phyloP scores from a whole-genome alignment of 192 early-diverging fungal species.

The Gonapodya prolifera region DNA sequence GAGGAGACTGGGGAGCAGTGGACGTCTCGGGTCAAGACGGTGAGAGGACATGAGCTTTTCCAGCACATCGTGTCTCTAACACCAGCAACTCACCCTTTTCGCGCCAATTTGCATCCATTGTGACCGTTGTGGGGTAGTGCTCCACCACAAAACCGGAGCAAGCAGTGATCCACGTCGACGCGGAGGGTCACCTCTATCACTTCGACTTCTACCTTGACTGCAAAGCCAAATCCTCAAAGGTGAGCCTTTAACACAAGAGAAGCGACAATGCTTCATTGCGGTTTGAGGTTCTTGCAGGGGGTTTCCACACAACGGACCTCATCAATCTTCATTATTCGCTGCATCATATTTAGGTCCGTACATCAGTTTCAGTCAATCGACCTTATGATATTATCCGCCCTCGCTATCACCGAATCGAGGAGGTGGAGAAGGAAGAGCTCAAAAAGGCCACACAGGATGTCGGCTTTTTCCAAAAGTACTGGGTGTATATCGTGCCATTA shows the following conservation, averaged over 20 bases:
- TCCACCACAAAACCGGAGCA: not conserved
- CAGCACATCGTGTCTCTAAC: not conserved
- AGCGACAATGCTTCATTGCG: not conserved
- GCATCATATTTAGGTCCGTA: too few relatives aligned
- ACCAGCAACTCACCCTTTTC: too few relatives aligned
- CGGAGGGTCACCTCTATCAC: not conserved
- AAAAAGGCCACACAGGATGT: not conserved
- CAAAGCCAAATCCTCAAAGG: not conserved
- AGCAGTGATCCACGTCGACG: not conserved
- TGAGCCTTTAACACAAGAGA: not conserved
- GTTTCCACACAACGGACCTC: too few relatives aligned
- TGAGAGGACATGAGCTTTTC: not conserved
- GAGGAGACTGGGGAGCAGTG: not conserved
- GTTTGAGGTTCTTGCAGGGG: not conserved
- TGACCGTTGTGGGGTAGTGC: not conserved
- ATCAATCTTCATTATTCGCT: too few relatives aligned
- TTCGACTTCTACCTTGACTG: not conserved
- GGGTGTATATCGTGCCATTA: conserved; percentile 3
- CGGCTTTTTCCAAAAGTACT: conserved; percentile 5
- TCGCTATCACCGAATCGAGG: not conserved
- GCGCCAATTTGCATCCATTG: not conserved
- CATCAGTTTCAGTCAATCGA: not conserved
- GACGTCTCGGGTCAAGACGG: not conserved
- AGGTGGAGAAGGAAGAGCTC: not conserved
- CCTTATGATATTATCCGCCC: not conserved